A percentile compares a stretch with the other conserved stretches of the same genome.
Conservation (phyloP, 257 asterid genomes). For the Verbena officinalis region DNA sequence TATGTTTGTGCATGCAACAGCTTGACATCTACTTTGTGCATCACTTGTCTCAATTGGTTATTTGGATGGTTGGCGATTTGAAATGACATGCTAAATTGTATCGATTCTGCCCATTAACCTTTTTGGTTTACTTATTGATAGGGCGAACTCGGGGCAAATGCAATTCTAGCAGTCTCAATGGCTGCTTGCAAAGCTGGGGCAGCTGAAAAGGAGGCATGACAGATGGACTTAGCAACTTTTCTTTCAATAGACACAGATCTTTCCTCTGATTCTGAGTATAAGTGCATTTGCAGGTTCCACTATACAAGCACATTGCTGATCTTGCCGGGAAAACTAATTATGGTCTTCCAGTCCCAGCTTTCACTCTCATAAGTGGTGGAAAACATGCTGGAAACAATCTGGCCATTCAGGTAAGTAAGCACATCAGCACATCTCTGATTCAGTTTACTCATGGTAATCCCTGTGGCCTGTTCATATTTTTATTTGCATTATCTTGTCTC, state of each 20-base stretch:
- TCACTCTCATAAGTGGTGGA: slow-evolving; percentile 94
- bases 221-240: slow-evolving; percentile 12
- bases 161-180: slow-evolving; percentile 93
- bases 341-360: slow-evolving; percentile 87
- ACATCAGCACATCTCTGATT: slow-evolving; percentile 12
- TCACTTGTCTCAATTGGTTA: not conserved
- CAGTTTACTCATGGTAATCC: slow-evolving; percentile 13
- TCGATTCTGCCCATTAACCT: slow-evolving; percentile 18
- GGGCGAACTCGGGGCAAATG: slow-evolving; percentile 99
- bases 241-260: slow-evolving; percentile 1
- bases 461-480: slow-evolving; percentile 26
- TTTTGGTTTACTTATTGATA: slow-evolving; percentile 36
- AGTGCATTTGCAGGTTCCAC: slow-evolving; percentile 70
- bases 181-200: slow-evolving; percentile 99
- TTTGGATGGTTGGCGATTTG: slow-evolving; percentile 11
- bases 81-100: not conserved
- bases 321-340: slow-evolving; percentile 76
- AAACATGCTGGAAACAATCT: slow-evolving; percentile 83
- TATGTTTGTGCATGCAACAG: slow-evolving; percentile 5
- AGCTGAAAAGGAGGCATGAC: slow-evolving; percentile 89
- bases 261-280: slow-evolving; percentile 12
- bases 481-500: slow-evolving; percentile 20
- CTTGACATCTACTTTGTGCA: not conserved
- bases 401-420: slow-evolving; percentile 72
- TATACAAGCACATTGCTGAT: slow-evolving; percentile 94